phyloP scores from a whole-genome alignment of 768 basidiomycete genomes.

The Albatrellus ellisii region DNA sequence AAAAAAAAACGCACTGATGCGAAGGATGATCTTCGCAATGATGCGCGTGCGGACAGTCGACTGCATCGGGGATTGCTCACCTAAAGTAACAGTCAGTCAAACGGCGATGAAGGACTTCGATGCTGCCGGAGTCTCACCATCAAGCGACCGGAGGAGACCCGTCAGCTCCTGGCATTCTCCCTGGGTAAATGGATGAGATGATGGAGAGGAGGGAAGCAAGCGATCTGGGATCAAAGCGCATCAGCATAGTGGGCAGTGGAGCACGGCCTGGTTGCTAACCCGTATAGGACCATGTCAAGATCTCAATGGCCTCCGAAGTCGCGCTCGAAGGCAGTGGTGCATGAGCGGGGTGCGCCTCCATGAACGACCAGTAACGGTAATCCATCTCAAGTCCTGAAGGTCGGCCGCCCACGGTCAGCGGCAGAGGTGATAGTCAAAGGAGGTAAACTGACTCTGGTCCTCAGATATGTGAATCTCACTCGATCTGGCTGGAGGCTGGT shows the following conservation, averaged over 20 bases:
- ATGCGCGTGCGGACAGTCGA: slow-evolving; percentile 11
- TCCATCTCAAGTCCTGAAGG: slow-evolving; percentile 67
- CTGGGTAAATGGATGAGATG: slow-evolving; percentile 57
- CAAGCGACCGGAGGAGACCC: slow-evolving; percentile 37
- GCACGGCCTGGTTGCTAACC: slow-evolving; percentile 24
- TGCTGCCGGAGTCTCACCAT: no score
- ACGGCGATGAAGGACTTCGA: not conserved
- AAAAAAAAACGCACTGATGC: slow-evolving; percentile 8
- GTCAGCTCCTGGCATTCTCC: slow-evolving; percentile 70
- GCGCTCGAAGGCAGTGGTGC: slow-evolving; percentile 40
- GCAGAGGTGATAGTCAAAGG: not conserved
- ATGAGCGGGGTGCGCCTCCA: slow-evolving; percentile 73
- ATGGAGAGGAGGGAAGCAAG: slow-evolving; percentile 44
- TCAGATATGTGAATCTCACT: slow-evolving; percentile 16
- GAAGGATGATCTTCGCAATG: slow-evolving; percentile 12
- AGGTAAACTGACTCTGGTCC: slow-evolving; percentile 28
- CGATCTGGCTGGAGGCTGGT: slow-evolving; percentile 25
- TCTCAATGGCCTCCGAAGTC: slow-evolving; percentile 57
- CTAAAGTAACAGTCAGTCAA: not conserved
- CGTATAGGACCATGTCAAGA: slow-evolving; percentile 71
- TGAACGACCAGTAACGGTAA: slow-evolving; percentile 72
- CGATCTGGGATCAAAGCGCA: slow-evolving; percentile 35
- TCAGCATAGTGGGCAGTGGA: not conserved
- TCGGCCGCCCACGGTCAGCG: not conserved
- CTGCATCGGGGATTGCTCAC: slow-evolving; percentile 1